A percentile compares a stretch with the other conserved stretches of the same genome.
Evolutionary conservation across 345 rosid species (phyloP).

Genomic region (Ailanthus altissimus): DNA sequence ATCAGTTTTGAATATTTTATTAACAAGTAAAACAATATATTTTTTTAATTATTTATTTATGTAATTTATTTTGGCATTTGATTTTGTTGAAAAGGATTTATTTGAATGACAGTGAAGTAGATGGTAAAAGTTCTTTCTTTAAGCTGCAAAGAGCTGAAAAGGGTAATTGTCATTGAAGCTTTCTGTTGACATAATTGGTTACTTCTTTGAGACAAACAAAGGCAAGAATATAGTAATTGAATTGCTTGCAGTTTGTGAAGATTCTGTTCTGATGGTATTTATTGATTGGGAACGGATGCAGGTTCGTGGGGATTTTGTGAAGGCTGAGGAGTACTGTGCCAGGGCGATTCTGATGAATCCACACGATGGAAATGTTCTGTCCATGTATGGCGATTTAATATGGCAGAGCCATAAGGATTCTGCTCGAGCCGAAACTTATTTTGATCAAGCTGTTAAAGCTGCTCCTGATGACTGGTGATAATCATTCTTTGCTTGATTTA

Average conservation of each 20-base stretch:
- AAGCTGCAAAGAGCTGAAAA: background rate
- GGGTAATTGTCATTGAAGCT: background rate
- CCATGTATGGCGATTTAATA: conserved; percentile 80
- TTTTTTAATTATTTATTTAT: too few species aligned
- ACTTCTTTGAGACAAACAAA: background rate
- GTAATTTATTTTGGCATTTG: too few species aligned
- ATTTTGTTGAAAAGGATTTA: too few species aligned
- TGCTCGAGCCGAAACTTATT: conserved; percentile 72
- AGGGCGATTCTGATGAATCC: conserved; percentile 72
- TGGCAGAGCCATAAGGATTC: conserved; percentile 74
- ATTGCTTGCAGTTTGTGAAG: background rate
- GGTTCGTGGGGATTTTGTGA: conserved; percentile 62
- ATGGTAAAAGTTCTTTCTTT: background rate
- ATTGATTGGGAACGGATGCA: conserved; percentile 33
- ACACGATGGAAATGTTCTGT: conserved; percentile 68
- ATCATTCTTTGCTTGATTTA: background rate
- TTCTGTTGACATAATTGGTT: background rate
- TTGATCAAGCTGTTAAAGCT: conserved; percentile 76
- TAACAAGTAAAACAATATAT: too few species aligned
- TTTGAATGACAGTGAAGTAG: background rate
- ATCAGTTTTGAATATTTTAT: too few species aligned
- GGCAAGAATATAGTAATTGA: background rate
- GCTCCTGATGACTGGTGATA: conserved; percentile 81
- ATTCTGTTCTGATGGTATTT: background rate
- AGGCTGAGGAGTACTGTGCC: conserved; percentile 83